Evolutionary conservation across 306 rosid species (phyloP), one percentile per base, ranked within the genome.

Genomic region (Parietaria judaica): DNA sequence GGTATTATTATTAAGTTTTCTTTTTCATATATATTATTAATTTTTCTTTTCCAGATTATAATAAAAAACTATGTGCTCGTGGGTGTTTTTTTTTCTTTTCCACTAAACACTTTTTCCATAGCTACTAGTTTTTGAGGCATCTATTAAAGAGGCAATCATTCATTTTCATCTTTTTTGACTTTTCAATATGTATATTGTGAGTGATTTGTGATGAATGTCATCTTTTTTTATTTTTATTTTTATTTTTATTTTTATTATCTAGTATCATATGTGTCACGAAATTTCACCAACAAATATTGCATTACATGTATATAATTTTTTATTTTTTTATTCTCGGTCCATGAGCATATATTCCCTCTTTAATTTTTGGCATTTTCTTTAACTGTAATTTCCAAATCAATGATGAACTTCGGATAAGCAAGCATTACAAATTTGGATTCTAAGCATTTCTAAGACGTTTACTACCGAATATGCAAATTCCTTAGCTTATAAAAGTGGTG

Each of bases 341-440:
- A 56, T 39, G 51, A 78, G 79, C 74, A 78, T 63, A 69, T 69
- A 72, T 84, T 73, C 86, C 56, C 36, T 61, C 66, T 66, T 66
- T 52, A 11, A 66, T 55, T 59, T 66, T 14, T 43, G 12, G 45
- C 63, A 49, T 6, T 41, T 52, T 62, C 48, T 62, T 36, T 54
- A 66, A 61, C 67, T 8, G 36, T 56, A 63, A 38, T 5, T 51
- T 69, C 31, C 31, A 23, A 23, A 23, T 56, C 52, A 14, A 50
- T 61, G 67, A 59, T n/a, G 61, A 66, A 63, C 55, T 4, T 50
- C 8, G 6, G 35, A 51, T n/a, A 51, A 65, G 48, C 39, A 66
- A 45, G 39, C 8, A 34, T 46, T 11, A 14, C 66, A 13, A 31
- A 52, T 41, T 75, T 66, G 39, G 60, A 56, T 41, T 73, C 72